These are phyloP conservation scores for Aeschynomene evenia DNA, from an alignment of 306 rosid genomes.

Conservation along the genomic window DNA sequence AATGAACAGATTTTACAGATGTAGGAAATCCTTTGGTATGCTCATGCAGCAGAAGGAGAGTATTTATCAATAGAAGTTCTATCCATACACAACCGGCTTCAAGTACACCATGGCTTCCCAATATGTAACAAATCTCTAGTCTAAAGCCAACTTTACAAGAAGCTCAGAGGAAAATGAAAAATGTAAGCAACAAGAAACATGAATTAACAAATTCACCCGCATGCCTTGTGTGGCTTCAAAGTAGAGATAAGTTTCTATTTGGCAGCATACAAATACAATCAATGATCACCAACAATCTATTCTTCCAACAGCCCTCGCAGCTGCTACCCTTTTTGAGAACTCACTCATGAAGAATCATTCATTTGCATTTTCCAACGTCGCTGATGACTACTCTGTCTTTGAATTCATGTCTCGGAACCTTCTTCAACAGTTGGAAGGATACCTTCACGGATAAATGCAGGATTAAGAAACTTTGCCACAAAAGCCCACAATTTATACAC, in stretches of 20 bases:
- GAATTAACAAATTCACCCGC: slow-evolving; percentile 65
- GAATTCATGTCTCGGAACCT: slow-evolving; percentile 55
- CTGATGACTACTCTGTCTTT: slow-evolving; percentile 2
- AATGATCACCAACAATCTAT: slow-evolving; percentile 28
- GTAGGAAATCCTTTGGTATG: slow-evolving; percentile 35
- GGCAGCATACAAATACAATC: slow-evolving; percentile 39
- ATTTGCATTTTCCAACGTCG: slow-evolving; percentile 33
- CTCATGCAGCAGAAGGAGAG: slow-evolving; percentile 28
- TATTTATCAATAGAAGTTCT: slow-evolving; percentile 7
- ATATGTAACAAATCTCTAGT: slow-evolving; percentile 44
- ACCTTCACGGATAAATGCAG: slow-evolving; percentile 59
- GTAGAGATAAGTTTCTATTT: slow-evolving; percentile 27
- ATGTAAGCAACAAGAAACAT: slow-evolving; percentile 52
- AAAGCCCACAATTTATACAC: slow-evolving; percentile 92
- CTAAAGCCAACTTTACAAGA: slow-evolving; percentile 50
- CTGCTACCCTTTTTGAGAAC: slow-evolving; percentile 12
- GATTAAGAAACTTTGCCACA: slow-evolving; percentile 85
- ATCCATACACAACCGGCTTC: slow-evolving; percentile 33
- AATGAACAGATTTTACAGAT: slow-evolving; percentile 36
- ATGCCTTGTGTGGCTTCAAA: slow-evolving; percentile 33
- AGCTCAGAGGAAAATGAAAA: slow-evolving; percentile 5
- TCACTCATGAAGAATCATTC: slow-evolving; percentile 28
- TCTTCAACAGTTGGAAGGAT: slow-evolving; percentile 77
- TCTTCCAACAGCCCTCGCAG: slow-evolving; percentile 26
- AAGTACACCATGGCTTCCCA: slow-evolving; percentile 35